Evolutionary conservation across 2,329 filamentous ascomycete species (phyloP), one percentile per base, ranked within the genome.

Genomic region (Hymenoscyphus linearis): DNA sequence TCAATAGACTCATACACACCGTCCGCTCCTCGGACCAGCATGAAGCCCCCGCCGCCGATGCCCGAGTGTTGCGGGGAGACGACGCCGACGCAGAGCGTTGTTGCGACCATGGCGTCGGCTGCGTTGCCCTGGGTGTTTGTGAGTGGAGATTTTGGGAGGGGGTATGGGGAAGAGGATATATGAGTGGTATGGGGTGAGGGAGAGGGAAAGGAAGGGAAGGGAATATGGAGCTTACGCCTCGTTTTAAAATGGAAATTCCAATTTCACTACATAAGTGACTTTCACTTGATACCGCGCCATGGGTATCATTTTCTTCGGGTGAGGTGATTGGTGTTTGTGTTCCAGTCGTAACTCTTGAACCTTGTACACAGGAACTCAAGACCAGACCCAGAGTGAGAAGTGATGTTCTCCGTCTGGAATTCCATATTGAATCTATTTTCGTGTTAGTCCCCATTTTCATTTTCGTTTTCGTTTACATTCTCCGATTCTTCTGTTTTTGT

Each of bases 41-140:
- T 89, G 76, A 98, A 98, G 2, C 93, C 93, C 47, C 93, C 93
- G 6, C 93, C 93, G 22, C 90, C 93, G 62, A 97, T 88, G 16
- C 93, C 93, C 47, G 83, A 84, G 73, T 93, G 89, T 68, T 91
- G 90, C 85, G 90, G 90, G 77, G 80, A 87, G 52, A 89, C 81
- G 6, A 90, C 87, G 5, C 90, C 90, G 40, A 92, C 83, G 65
- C 90, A 93, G 57, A 93, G 82, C 7, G 85, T 85, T 0, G 89
- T 89, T 34, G 85, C 88, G 22, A 93, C 85, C 64, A 91, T 75
- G 54, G 89, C 87, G 75, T 93, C 90, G 0, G 87, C 89, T 13
- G 90, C 89, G 75, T 90, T 91, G 6, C 90, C 89, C 72, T 73
- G 31, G 5, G 52, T n/a, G 27, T 31, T 2, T 5, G 27, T 31